Conservation (phyloP, 495 filamentous ascomycete genomes). For the Penicillium robsamsonii region DNA sequence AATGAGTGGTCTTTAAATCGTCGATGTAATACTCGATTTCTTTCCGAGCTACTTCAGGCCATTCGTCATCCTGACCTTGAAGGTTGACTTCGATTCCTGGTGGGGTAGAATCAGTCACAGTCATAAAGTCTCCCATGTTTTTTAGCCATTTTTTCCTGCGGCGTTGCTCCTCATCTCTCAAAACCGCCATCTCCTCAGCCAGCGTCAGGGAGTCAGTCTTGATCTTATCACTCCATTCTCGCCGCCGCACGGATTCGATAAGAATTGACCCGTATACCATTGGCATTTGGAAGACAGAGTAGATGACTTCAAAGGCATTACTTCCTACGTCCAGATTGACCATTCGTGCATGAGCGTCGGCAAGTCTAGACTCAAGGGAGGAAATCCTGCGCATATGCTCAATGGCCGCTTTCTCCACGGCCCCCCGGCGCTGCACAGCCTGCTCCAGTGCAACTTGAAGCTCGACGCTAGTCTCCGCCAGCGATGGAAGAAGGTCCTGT, state of each 20-base stretch:
- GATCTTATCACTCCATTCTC: constrained; percentile 89
- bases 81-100: constrained; percentile 83
- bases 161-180: constrained; percentile 87
- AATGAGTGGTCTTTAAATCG: constrained; percentile 43
- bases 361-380: constrained; percentile 67
- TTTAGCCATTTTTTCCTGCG: constrained; percentile 89
- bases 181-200: constrained; percentile 85
- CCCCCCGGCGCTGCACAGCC: constrained; percentile 62
- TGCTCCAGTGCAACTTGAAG: constrained; percentile 70
- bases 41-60: constrained; percentile 64
- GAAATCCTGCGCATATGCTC: constrained; percentile 79
- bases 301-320: constrained; percentile 72
- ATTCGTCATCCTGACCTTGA: constrained; percentile 71
- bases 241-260: constrained; percentile 78
- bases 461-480: constrained; percentile 67
- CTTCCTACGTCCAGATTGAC: constrained; percentile 65
- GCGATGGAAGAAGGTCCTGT: constrained; percentile 78
- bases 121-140: constrained; percentile 60
- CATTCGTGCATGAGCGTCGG: constrained; percentile 67
- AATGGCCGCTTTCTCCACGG: constrained; percentile 55
- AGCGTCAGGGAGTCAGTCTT: constrained; percentile 77
- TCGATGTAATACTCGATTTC: constrained; percentile 57
- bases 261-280: constrained; percentile 85
- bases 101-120: constrained; percentile 60
- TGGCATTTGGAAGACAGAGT: constrained; percentile 74